These are phyloP conservation scores for Pseudogymnoascus sp. DNA, from an alignment of 2,329 filamentous ascomycete species.

Conservation along the genomic window DNA sequence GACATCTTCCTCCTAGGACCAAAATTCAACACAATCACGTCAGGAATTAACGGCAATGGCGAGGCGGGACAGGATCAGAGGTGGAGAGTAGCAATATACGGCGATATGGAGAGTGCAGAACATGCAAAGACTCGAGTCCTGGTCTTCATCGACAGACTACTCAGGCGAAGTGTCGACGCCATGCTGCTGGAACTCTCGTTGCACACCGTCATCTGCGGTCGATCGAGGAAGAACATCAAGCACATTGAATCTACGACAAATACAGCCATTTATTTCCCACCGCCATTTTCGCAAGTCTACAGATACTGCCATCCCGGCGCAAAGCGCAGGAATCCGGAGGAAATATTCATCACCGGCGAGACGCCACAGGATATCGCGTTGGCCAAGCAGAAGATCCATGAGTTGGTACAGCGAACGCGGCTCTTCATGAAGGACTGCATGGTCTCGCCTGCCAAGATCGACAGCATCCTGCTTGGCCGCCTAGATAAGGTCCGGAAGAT, in stretches of 20 bases:
- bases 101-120: conserved; percentile 89
- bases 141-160: conserved; percentile 93
- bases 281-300: conserved; percentile 84
- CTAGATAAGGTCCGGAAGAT: conserved; percentile 97
- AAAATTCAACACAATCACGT: conserved; percentile 71
- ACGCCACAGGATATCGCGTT: conserved; percentile 73
- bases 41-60: conserved; percentile 63
- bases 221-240: conserved; percentile 95
- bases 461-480: conserved; percentile 82
- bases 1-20: conserved; percentile 95
- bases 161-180: conserved; percentile 66
- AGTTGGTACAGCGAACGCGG: conserved; percentile 72
- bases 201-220: conserved; percentile 86
- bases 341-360: conserved; percentile 93
- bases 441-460: conserved; percentile 85
- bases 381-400: conserved; percentile 86
- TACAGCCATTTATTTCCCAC: conserved; percentile 96
- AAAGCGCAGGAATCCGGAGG: conserved; percentile 70
- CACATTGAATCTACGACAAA: conserved; percentile 91
- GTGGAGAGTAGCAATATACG: conserved; percentile 88
- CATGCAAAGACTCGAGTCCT: conserved; percentile 93
- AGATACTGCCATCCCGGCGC: conserved; percentile 81
- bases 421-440: conserved; percentile 87
- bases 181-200: conserved; percentile 78
- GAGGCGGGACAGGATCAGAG: conserved; percentile 78